phyloP scores from a whole-genome alignment of 352 stramenopile genomes.

The Thraustochytrium striatum region DNA sequence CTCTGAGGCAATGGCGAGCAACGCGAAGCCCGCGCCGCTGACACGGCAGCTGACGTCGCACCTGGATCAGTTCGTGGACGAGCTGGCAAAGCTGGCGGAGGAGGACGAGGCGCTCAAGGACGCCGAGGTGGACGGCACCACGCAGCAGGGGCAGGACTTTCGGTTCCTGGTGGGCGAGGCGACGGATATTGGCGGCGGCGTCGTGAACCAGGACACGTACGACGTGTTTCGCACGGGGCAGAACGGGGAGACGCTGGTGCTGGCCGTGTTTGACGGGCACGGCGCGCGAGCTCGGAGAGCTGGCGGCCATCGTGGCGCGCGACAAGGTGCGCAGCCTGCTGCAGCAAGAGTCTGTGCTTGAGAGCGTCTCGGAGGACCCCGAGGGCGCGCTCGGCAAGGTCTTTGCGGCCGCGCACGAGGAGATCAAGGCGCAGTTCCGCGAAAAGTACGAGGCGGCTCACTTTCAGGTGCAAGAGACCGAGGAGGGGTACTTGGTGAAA shows the following conservation, averaged over 20 bases:
- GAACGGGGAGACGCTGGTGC: conserved; percentile 57
- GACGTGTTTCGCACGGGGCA: conserved; percentile 62
- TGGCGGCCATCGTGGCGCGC: conserved; percentile 65
- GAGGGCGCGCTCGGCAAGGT: conserved; percentile 59
- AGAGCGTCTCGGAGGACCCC: conserved; percentile 61
- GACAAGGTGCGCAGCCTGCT: conserved; percentile 68
- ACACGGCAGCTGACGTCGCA: conserved; percentile 44
- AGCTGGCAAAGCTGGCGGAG: conserved; percentile 2
- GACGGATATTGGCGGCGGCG: conserved; percentile 48
- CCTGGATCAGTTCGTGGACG: conserved; percentile 39
- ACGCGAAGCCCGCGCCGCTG: conserved; percentile 15
- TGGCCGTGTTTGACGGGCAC: conserved; percentile 78
- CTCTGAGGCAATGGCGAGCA: too few species aligned
- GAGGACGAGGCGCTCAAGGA: background rate
- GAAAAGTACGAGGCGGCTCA: conserved; percentile 63
- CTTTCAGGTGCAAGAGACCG: conserved; percentile 61
- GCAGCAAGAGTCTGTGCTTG: conserved; percentile 58
- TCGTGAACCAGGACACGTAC: conserved; percentile 77
- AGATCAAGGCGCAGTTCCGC: conserved; percentile 63
- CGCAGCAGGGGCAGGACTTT: background rate
- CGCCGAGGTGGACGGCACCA: background rate
- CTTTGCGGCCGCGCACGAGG: conserved; percentile 64
- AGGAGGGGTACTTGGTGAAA: conserved; percentile 63
- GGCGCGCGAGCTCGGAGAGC: conserved; percentile 67
- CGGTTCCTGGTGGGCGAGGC: conserved; percentile 9